Percentiles rank a stretch among this genome's conserved stretches.
Evolutionary conservation across 192 early-diverging fungal species (phyloP).

Genomic region (Entomortierella beljakovae): DNA sequence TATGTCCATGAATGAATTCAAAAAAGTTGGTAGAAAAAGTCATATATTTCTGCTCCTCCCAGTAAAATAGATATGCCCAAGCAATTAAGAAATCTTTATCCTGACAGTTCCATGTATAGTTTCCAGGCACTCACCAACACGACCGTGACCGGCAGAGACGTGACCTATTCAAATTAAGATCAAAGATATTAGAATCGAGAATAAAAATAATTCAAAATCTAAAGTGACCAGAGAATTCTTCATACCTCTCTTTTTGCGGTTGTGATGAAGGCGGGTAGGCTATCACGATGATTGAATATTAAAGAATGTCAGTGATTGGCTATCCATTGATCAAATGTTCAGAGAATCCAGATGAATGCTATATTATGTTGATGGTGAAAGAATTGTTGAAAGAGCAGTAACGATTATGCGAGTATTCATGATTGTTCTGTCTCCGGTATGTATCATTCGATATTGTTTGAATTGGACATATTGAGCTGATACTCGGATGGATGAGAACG

Average conservation of each 20-base stretch:
- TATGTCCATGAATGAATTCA: too few relatives aligned
- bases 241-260: slow-evolving; percentile 91
- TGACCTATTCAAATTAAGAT: slow-evolving; percentile 65
- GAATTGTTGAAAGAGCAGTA: not conserved
- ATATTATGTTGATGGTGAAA: not conserved
- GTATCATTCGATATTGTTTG: not conserved
- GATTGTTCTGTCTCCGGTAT: not conserved
- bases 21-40: too few relatives aligned
- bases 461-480: not conserved
- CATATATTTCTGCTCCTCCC: too few relatives aligned
- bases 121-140: slow-evolving; percentile 79
- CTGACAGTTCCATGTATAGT: not conserved
- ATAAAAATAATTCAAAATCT: not conserved
- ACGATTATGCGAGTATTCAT: not conserved
- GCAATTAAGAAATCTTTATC: not conserved
- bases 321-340: not conserved
- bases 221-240: not conserved
- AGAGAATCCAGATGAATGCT: not conserved
- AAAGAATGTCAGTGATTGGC: not conserved
- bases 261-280: slow-evolving; percentile 87
- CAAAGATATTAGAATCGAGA: not conserved
- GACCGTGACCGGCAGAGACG: slow-evolving; percentile 99
- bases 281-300: slow-evolving; percentile 13
- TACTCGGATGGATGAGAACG: slow-evolving; percentile 16
- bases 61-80: too few relatives aligned